Percentiles rank a stretch among this genome's conserved stretches.
These are phyloP conservation scores for Strobilomyces dryophilus DNA, from an alignment of 768 basidiomycete species.

Conservation along the genomic window DNA sequence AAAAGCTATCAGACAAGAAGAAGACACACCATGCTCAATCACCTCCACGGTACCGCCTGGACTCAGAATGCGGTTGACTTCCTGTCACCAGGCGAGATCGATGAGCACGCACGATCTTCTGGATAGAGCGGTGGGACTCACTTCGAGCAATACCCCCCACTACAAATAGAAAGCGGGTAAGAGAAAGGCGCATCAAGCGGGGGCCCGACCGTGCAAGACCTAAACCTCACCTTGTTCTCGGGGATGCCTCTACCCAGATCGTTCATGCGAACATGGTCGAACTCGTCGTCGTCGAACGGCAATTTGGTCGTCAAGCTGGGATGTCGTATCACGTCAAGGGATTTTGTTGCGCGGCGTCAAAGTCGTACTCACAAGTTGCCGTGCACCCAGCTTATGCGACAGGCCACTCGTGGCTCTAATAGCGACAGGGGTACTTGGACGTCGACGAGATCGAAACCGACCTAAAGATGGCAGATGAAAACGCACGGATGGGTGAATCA, in stretches of 20 bases:
- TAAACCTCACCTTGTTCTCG: slow-evolving; percentile 58
- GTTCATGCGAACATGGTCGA: slow-evolving; percentile 76
- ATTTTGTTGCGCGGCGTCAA: neutral
- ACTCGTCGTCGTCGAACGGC: slow-evolving; percentile 80
- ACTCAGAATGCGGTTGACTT: slow-evolving; percentile 64
- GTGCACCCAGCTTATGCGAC: slow-evolving; percentile 66
- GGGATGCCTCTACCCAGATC: slow-evolving; percentile 64
- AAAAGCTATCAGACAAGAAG: neutral
- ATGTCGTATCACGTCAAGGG: neutral
- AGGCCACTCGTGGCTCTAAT: slow-evolving; percentile 47
- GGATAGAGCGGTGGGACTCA: slow-evolving; percentile 20
- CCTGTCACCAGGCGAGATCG: slow-evolving; percentile 38
- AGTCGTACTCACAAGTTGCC: slow-evolving; percentile 64
- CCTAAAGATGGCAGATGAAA: slow-evolving; percentile 35
- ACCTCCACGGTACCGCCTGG: slow-evolving; percentile 71
- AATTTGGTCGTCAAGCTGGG: slow-evolving; percentile 66
- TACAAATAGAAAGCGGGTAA: slow-evolving; percentile 22
- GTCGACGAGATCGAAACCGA: slow-evolving; percentile 77
- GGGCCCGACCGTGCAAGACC: neutral
- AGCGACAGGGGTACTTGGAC: slow-evolving; percentile 58
- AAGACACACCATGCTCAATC: slow-evolving; percentile 60
- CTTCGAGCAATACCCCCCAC: slow-evolving; percentile 71
- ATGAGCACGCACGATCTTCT: neutral
- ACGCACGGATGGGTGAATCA: neutral
- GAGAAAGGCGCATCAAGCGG: slow-evolving; percentile 1